Base-by-base conservation (phyloP, 768 basidiomycete genomes). In the Mycena polygramma region DNA sequence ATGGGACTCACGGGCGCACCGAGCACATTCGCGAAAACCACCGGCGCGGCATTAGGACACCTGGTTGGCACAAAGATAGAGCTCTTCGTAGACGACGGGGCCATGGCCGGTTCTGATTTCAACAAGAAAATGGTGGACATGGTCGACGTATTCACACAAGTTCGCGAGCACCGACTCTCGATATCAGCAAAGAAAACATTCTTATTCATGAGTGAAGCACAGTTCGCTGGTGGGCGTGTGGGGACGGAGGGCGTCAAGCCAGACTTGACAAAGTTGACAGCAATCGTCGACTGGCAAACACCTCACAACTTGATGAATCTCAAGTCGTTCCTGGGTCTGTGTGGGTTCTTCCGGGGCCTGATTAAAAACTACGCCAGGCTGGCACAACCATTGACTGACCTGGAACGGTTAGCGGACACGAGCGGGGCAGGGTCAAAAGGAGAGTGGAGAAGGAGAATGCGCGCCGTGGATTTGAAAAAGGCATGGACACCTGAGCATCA, bases 181-280 rank as follows among this genome's bases (percentile, higher is more conserved):
- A 66, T 86, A 0, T 81, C 83, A 4, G 76, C 83, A 3, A 54
- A 59, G 4, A 85, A 85, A 53, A 72, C 74, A 1, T 9, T 71
- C 13, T 70, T 84, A 1, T 84, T 84, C 71, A 75, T 82, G 73
- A 75, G 76, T 0, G 77, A 81, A 43, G 78, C 77, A 0, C 69
- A 77, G 0, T 84, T 84, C 59, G 80, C 80, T 11, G 83, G 83
- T 0, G 77, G 76, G 0, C 45, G 48, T 0, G 74, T 84, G 2
- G 77, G 81, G 8, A 72, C 77, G 0, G 46, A 74, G 0, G 83
- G 84, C 0, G 74, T 85, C 2, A 69, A 65, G 20, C 79, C 81
- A 3, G 81, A 84, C 66, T 70, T 75, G 1, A 60, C 76, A 2
- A 85, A 85, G 66, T 70, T 85, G 4, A 78, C 76, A 3, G 79